A percentile compares a stretch with the other conserved stretches of the same genome.
Conservation (phyloP, 2,329 filamentous ascomycete species). For the Talaromyces verruculosus region DNA sequence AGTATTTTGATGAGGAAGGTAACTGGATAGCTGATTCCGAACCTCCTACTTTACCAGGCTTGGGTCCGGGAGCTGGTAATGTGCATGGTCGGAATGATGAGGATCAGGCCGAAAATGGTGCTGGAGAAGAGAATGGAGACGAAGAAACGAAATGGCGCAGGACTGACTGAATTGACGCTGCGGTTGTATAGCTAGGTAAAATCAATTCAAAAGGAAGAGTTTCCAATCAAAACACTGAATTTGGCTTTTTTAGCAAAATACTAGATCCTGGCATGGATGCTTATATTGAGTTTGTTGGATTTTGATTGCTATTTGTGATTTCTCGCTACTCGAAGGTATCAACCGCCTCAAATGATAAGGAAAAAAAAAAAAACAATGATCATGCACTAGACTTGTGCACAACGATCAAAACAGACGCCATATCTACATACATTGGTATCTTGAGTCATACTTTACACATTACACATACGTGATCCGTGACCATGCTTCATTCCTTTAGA, state of each 20-base stretch:
- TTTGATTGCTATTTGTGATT: neutral
- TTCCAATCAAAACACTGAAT: neutral
- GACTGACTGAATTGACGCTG: constrained; percentile 38
- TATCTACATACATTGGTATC: constrained; percentile 21
- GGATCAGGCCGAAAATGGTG: constrained; percentile 46
- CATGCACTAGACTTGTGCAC: neutral
- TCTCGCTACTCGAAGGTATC: neutral
- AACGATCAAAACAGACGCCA: neutral
- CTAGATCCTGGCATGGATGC: neutral
- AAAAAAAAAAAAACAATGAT: neutral
- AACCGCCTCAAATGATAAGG: neutral
- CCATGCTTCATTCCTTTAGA: constrained; percentile 34
- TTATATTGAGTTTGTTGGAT: neutral
- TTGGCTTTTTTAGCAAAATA: neutral
- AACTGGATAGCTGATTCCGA: constrained; percentile 67
- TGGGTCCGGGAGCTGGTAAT: constrained; percentile 63
- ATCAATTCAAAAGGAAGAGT: neutral
- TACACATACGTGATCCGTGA: constrained; percentile 12
- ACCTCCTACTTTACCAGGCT: constrained; percentile 32
- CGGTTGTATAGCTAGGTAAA: neutral
- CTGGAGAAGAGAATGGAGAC: constrained; percentile 43
- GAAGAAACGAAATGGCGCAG: constrained; percentile 56
- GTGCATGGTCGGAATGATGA: constrained; percentile 62
- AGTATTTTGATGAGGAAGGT: constrained; percentile 78
- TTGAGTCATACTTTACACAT: constrained; percentile 19